Base-by-base conservation (phyloP, 1,284 basidiomycete genomes). In the Ceratobasidium sp. region DNA sequence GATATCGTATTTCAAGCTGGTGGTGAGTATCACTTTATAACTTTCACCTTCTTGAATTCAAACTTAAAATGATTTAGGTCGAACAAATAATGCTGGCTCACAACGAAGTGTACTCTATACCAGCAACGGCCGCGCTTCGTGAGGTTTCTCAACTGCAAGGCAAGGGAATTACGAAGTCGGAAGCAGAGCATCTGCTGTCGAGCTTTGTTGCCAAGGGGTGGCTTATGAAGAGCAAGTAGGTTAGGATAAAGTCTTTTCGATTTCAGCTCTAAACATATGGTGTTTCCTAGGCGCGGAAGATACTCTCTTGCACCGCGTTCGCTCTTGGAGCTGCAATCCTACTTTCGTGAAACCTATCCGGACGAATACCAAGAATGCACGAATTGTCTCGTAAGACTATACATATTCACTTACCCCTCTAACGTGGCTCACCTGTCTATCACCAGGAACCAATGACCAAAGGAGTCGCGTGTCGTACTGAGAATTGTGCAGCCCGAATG, bases 71-170 rank as follows among this genome's bases (percentile, higher is more conserved):
- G 13, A 0, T 30, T 16, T 73, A 96, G 94, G 85, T 96, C 50
- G 92, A 95, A 78, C 91, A 92, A 82, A 95, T 96, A 78, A 91
- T 95, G 86, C 85, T 91, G 14, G 91, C 94, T 9, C 88, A 90
- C 8, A 85, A 86, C 50, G 87, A 91, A 77, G 83, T 90, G 0
- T 96, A 86, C 79, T 92, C 90, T 5, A 84, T 95, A 3, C 89
- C 91, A 0, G 91, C 92, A 1, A 81, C 92, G 30, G 89, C 88
- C 3, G 93, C 94, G 0, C 83, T 94, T 44, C 87, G 90, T 63
- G 92, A 94, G 81, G 86, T 88, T 30, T 84, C 82, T 73, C 78
- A 84, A 41, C 82, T 92, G 55, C 50, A 89, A 88, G 78, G 74
- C 57, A 57, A 82, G 26, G 89, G 83, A 73, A 89, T 95, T 85